Conservation (phyloP, 2,329 filamentous ascomycete genomes). For the Hypoxylon rubiginosum region DNA sequence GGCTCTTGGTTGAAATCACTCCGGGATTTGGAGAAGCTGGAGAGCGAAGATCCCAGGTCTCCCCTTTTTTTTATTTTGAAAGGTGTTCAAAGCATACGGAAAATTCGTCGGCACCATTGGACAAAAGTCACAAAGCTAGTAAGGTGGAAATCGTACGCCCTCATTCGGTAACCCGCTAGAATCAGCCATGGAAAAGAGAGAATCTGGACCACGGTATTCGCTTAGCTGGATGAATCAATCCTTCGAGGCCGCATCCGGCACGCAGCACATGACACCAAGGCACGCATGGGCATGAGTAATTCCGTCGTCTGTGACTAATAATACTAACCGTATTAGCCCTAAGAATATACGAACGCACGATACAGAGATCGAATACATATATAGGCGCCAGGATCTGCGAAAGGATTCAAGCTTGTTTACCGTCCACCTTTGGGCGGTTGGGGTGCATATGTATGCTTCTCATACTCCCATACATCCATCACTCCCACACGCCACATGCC, state of each 20-base stretch:
- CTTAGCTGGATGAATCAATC: constrained; percentile 34
- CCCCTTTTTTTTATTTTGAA: constrained; percentile 6
- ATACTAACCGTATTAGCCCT: neutral
- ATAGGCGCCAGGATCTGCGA: constrained; percentile 8
- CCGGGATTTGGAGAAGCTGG: constrained; percentile 8
- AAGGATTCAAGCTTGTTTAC: constrained; percentile 43
- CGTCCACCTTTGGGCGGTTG: constrained; percentile 8
- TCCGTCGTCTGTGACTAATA: constrained; percentile 9
- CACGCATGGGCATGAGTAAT: constrained; percentile 10
- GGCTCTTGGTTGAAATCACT: constrained; percentile 28
- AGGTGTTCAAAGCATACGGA: constrained; percentile 3
- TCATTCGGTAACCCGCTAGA: constrained; percentile 31
- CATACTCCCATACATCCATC: neutral
- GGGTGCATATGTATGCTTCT: constrained; percentile 33
- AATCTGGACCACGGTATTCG: constrained; percentile 30
- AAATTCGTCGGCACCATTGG: constrained; percentile 15
- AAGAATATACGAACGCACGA: constrained; percentile 11
- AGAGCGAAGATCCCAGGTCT: neutral
- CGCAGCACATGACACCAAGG: constrained; percentile 37
- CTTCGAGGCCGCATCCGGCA: constrained; percentile 36
- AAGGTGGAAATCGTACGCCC: constrained; percentile 12
- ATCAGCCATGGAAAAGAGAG: constrained; percentile 22
- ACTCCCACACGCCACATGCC: constrained; percentile 6
- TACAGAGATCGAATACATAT: constrained; percentile 5
- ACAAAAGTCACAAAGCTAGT: constrained; percentile 11